Evolutionary conservation across 805 yeast genomes (phyloP), one percentile per base, ranked within the genome.

Genomic region (Suhomyces prunicola): DNA sequence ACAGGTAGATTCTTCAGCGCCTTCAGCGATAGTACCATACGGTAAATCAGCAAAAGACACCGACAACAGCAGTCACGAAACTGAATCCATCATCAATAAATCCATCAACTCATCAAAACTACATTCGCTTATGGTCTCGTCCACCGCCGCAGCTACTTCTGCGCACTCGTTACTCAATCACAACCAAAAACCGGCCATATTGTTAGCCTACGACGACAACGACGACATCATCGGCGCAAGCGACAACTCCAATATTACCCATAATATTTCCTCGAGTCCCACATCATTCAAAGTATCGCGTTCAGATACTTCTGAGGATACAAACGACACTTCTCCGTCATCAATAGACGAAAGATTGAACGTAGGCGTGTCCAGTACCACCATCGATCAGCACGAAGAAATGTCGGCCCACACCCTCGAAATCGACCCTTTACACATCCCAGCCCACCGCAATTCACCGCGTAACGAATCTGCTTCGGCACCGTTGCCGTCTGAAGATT

Each of bases 321-420:
- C 68, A n/a, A 60, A 65, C 39, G 70, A 66, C 41, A 66, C 71
- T 4, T 52, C 63, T 13, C 69, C 70, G 10, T 59, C 64, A 29
- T 62, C 67, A 6, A 46, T 62, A 3, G 67, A 61, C 8, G 60
- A 60, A 15, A 42, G 48, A 23, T 10, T 50, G 29, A 23, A 33
- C 12, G 13, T 26, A 26, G 48, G 23, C n/a, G 26, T 22, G 23
- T 22, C 47, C 33, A 29, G 36, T 27, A 41, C 41, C 47, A 47
- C 50, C 39, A 39, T 27, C 40, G 50, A 48, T 35, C 44, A 44
- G 36, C 33, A 46, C 8, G 26, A 46, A 17, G 27, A 46, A 22
- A 23, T n/a, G 29, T 22, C 46, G 31, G 31, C 27, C 10, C 27
- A 24, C 23, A 42, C 46, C 9, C 31, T 42, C 6, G 31, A 22